Evolutionary conservation across 768 basidiomycete species (phyloP).

Genomic region (Pisolithus marmoratus): DNA sequence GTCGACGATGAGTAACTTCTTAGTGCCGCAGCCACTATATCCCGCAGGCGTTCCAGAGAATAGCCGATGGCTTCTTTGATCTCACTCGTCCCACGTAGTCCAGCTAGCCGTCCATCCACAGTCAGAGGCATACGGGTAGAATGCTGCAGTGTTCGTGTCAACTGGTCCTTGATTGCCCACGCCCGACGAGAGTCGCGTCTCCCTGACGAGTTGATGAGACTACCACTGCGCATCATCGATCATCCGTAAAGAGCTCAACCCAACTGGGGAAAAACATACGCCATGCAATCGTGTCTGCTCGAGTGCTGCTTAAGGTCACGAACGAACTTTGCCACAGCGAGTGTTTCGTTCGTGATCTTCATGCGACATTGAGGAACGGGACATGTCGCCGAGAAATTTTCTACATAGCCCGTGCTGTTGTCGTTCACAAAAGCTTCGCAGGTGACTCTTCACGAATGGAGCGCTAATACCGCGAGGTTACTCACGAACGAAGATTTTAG

Average conservation of each 20-base stretch:
- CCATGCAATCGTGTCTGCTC: conserved; percentile 24
- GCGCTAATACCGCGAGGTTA: not conserved
- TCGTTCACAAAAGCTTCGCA: conserved; percentile 36
- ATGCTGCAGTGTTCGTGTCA: conserved; percentile 18
- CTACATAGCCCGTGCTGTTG: conserved; percentile 43
- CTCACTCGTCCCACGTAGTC: conserved; percentile 19
- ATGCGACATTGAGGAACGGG: conserved; percentile 32
- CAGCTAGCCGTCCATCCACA: conserved; percentile 15
- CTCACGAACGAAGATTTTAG: conserved; percentile 27
- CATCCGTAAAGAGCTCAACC: not conserved
- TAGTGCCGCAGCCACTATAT: conserved; percentile 15
- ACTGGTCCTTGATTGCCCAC: conserved; percentile 22
- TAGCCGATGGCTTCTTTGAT: conserved; percentile 23
- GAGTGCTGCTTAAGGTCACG: conserved; percentile 29
- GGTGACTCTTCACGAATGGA: not conserved
- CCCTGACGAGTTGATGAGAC: conserved; percentile 26
- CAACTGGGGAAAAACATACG: conserved; percentile 23
- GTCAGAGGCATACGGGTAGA: conserved; percentile 1
- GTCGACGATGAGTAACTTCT: conserved; percentile 12
- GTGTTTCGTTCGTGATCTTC: conserved; percentile 35
- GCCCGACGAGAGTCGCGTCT: conserved; percentile 23
- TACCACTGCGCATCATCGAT: conserved; percentile 24
- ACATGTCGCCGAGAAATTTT: conserved; percentile 37
- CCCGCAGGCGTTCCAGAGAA: conserved; percentile 17
- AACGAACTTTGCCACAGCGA: conserved; percentile 40